phyloP scores from a whole-genome alignment of 1,284 basidiomycete species.

The Inonotus obliquus region DNA sequence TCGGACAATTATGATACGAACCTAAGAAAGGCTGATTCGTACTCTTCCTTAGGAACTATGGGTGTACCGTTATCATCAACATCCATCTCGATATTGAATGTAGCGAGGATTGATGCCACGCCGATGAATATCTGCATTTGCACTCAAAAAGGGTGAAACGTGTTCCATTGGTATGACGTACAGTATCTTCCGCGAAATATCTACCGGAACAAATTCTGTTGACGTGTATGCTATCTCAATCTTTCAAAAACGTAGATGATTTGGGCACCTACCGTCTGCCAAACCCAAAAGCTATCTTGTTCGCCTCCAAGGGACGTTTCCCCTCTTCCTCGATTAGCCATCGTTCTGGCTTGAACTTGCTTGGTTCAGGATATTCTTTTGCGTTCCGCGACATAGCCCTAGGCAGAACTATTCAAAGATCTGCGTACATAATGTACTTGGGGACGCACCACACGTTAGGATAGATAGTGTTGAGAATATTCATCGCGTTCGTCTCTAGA shows the following conservation, averaged over 20 bases:
- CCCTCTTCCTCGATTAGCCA: constrained; percentile 15
- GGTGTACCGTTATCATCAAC: constrained; percentile 16
- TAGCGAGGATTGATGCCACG: constrained; percentile 17
- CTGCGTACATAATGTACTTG: neutral
- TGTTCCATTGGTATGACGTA: constrained; percentile 3
- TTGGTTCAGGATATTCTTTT: constrained; percentile 23
- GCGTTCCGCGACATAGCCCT: constrained; percentile 26
- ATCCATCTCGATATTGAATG: constrained; percentile 18
- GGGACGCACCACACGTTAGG: constrained; percentile 22
- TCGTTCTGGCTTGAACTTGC: constrained; percentile 25
- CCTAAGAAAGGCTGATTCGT: constrained; percentile 2
- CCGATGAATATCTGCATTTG: constrained; percentile 16
- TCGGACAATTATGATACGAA: neutral
- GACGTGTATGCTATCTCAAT: neutral
- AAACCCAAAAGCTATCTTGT: constrained; percentile 1
- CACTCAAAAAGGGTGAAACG: constrained; percentile 13
- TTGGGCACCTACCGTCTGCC: constrained; percentile 3
- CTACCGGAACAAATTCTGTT: constrained; percentile 21
- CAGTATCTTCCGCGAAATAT: constrained; percentile 10
- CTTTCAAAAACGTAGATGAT: constrained; percentile 4
- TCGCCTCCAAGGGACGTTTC: neutral
- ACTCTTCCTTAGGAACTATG: neutral
- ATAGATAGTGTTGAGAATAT: no score
- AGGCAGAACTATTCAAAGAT: neutral
- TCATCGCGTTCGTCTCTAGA: no score